Base-by-base conservation (phyloP, 2,329 filamentous ascomycete species). In the Ophiostoma pallidulum region DNA sequence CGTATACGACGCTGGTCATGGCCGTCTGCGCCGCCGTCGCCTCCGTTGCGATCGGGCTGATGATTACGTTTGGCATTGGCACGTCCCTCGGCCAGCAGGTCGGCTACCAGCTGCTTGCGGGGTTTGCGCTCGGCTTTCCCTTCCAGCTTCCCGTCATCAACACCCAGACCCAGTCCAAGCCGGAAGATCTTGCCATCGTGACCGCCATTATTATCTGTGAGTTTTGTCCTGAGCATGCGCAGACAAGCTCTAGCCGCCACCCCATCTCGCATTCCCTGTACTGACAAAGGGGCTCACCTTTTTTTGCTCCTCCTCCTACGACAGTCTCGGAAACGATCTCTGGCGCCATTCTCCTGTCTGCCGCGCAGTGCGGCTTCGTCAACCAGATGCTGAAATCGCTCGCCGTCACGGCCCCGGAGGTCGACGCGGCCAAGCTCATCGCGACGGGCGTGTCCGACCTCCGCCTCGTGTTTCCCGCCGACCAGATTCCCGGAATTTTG, bases 401-500 rank as follows among this genome's bases (percentile, higher is more conserved):
- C n/a, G 56, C 59, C 1, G 48, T 19, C 1, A 52, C 52, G 1
- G 51, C 52, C 4, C 52, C 52, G 14, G 13, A 39, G 1, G 52
- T 56, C 41, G 20, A 41, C 37, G 45, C 49, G 3, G 8, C 41
- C 1, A 33, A 44, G 2, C 61, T 70, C 2, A 43, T 67, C 9
- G 46, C 53, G 2, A 63, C 63, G 0, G 68, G 68, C 18, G 66
- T 67, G 9, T 80, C 77, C 0, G 68, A 75, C 46, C 60, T 85
- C 18, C 69, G 74, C 53, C 41, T 41, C 4, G 62, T 63, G 2
- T 74, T 83, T 39, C 57, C 67, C 0, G 45, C 59, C 0, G 57
- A 72, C 22, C 67, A 65, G 49, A 60, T 82, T 0, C 54, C 61
- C 0, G 68, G 67, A 0, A 75, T 84, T 19, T 62, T 80, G 9